Percentiles rank a stretch among this genome's conserved stretches.
Evolutionary conservation across 176 grass and related monocot species (phyloP).

Genomic region (Olyra latifolia): DNA sequence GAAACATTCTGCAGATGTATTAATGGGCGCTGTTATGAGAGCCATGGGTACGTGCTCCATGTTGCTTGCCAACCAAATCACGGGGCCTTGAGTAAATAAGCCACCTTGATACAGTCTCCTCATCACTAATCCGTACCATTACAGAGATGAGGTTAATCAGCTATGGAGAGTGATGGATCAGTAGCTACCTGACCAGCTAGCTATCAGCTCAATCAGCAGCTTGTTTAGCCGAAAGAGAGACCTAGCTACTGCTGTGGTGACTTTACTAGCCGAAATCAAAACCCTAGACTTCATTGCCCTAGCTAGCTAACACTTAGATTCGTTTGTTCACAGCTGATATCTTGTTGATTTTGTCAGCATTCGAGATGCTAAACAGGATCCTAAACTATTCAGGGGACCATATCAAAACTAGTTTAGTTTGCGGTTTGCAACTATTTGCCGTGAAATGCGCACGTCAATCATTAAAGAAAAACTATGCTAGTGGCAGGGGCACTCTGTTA

Average conservation of each 20-base stretch:
- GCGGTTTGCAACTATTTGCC: neutral
- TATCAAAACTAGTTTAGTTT: neutral
- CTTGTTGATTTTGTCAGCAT: slow-evolving; percentile 40
- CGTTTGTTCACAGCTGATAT: neutral
- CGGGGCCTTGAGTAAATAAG: neutral
- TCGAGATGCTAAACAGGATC: neutral
- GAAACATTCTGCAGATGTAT: slow-evolving; percentile 31
- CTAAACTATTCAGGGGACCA: slow-evolving; percentile 15
- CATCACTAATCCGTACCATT: neutral
- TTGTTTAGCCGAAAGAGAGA: slow-evolving; percentile 11
- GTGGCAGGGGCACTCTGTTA: neutral
- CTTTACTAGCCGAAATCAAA: neutral
- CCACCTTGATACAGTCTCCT: neutral
- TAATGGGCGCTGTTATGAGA: neutral
- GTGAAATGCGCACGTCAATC: slow-evolving; percentile 29
- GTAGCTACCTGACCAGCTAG: neutral
- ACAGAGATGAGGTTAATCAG: neutral
- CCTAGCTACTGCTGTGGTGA: neutral
- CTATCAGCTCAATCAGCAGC: neutral
- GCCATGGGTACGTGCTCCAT: neutral
- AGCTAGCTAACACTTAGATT: neutral
- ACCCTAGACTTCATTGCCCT: neutral
- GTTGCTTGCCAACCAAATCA: slow-evolving; percentile 24
- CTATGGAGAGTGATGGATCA: neutral
- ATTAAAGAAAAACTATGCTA: neutral